phyloP scores from a whole-genome alignment of 164 flowering plant genomes.

The Tinospora cordifolia region DNA sequence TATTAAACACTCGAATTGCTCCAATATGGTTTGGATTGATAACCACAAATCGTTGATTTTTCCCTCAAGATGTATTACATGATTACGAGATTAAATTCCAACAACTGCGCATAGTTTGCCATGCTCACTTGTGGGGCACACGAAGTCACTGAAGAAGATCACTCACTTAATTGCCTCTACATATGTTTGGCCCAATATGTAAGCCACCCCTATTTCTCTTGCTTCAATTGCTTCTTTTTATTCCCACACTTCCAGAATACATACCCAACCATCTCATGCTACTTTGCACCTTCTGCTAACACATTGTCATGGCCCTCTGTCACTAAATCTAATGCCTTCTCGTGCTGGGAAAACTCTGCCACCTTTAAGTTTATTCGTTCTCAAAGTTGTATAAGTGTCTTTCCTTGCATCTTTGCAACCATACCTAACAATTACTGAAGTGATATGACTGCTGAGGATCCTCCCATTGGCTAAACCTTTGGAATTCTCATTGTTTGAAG shows the following conservation, averaged over 20 bases:
- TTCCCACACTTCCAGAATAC: slow-evolving; percentile 17
- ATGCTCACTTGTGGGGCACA: too few species aligned
- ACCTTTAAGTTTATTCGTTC: slow-evolving; percentile 27
- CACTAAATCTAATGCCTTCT: neutral
- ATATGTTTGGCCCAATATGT: slow-evolving; percentile 48
- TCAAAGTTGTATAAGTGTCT: slow-evolving; percentile 32
- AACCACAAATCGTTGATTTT: too few species aligned
- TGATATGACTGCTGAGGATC: slow-evolving; percentile 30
- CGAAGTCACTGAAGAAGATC: slow-evolving; percentile 38
- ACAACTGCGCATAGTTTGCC: too few species aligned
- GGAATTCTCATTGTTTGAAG: slow-evolving; percentile 29
- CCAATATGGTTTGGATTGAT: too few species aligned
- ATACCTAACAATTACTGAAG: slow-evolving; percentile 34
- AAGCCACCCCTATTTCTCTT: slow-evolving; percentile 47
- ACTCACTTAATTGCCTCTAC: slow-evolving; percentile 33
- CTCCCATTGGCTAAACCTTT: slow-evolving; percentile 27
- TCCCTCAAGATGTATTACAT: too few species aligned
- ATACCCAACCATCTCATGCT: neutral
- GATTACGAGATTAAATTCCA: too few species aligned
- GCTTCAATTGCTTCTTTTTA: slow-evolving; percentile 32
- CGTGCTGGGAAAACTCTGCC: slow-evolving; percentile 30
- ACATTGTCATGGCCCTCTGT: too few species aligned
- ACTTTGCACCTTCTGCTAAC: neutral
- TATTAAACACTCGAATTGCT: too few species aligned
- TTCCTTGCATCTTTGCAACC: slow-evolving; percentile 34